phyloP scores from a whole-genome alignment of 75 land plant genomes.

The Cunninghamia lanceolata region DNA sequence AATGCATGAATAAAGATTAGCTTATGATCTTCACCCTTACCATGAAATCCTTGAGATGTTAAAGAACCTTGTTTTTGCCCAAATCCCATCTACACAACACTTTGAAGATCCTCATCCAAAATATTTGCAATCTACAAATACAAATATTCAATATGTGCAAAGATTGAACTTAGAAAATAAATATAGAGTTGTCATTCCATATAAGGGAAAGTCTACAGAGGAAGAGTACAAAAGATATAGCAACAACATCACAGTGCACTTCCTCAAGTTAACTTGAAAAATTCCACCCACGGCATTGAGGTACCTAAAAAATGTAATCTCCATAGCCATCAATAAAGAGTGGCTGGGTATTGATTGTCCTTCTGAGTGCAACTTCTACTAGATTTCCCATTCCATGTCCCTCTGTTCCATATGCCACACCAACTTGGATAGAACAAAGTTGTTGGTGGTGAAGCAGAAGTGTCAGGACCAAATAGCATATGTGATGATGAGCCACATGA shows the following conservation, averaged over 20 bases:
- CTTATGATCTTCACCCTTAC: constrained; percentile 12
- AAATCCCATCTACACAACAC: constrained; percentile 70
- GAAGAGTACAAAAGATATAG: background rate
- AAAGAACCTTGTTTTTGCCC: constrained; percentile 33
- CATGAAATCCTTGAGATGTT: constrained; percentile 29
- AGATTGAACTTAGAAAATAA: background rate
- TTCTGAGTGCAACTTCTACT: constrained; percentile 26
- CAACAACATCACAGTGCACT: background rate
- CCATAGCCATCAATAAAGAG: constrained; percentile 36
- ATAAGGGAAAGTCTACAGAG: background rate
- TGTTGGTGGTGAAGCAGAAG: constrained; percentile 22
- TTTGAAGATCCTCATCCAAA: constrained; percentile 83
- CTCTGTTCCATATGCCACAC: constrained; percentile 17
- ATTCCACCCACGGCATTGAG: background rate
- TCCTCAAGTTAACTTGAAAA: background rate
- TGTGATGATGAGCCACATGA: constrained; percentile 27
- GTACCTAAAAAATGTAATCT: constrained; percentile 60
- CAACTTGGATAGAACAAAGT: constrained; percentile 20
- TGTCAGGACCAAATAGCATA: constrained; percentile 26
- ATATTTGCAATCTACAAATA: constrained; percentile 43
- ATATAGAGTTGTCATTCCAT: background rate
- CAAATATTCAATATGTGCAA: background rate
- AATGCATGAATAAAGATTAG: background rate
- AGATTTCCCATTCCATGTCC: constrained; percentile 17
- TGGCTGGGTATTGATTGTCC: constrained; percentile 27